A percentile compares a stretch with the other conserved stretches of the same genome.
Evolutionary conservation across 2,329 filamentous ascomycete genomes (phyloP).

Genomic region (Capronia epimyces): DNA sequence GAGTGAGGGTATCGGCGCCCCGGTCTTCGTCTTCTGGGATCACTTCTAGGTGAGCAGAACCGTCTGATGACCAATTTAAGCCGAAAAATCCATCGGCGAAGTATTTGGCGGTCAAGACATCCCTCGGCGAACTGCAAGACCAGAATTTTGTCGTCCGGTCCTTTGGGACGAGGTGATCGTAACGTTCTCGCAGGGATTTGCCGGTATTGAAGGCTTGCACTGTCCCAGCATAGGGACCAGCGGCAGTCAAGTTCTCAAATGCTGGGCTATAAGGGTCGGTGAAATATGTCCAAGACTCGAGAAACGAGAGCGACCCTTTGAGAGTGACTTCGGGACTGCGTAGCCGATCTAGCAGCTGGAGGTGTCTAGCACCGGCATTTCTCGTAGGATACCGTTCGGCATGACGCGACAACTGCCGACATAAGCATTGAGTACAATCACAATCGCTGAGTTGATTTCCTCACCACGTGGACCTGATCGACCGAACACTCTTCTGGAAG

Average conservation of each 20-base stretch:
- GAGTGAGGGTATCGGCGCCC: conserved; percentile 53
- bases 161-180: conserved; percentile 43
- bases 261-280: conserved; percentile 38
- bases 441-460: conserved; percentile 1
- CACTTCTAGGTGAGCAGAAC: conserved; percentile 43
- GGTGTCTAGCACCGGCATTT: conserved; percentile 44
- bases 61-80: conserved; percentile 39
- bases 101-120: conserved; percentile 53
- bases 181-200: conserved; percentile 50
- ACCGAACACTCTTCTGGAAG: conserved; percentile 47
- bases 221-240: conserved; percentile 53
- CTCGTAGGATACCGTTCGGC: conserved; percentile 53
- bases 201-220: conserved; percentile 52
- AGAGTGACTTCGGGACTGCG: conserved; percentile 39
- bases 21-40: conserved; percentile 49
- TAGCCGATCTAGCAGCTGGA: conserved; percentile 46
- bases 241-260: conserved; percentile 52
- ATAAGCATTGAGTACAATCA: background rate
- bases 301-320: conserved; percentile 49
- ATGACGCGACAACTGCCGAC: conserved; percentile 50
- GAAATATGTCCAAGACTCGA: conserved; percentile 53
- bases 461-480: conserved; percentile 56
- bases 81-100: conserved; percentile 54
- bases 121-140: conserved; percentile 51
- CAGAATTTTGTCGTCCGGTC: conserved; percentile 43